Percentiles rank a stretch among this genome's conserved stretches.
Conservation (phyloP, 1,284 basidiomycete species). For the Ceratobasidium sp. region DNA sequence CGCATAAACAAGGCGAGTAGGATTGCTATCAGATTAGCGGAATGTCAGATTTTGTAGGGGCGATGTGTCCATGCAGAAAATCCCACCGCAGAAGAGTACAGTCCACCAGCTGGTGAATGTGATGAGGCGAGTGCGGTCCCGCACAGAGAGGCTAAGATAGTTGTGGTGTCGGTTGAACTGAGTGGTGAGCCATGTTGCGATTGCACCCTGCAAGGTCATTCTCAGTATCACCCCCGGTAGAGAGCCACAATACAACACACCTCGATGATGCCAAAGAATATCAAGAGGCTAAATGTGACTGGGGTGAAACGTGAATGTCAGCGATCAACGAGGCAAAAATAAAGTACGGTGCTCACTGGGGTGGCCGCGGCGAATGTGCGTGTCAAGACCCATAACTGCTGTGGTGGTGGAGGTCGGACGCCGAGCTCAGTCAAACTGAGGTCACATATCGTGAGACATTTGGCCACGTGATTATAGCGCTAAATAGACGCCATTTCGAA, state of each 20-base stretch:
- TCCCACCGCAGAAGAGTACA: conserved; percentile 60
- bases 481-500: neutral
- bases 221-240: neutral
- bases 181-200: conserved; percentile 75
- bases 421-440: conserved; percentile 24
- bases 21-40: conserved; percentile 55
- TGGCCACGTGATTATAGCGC: conserved; percentile 9
- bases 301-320: conserved; percentile 30
- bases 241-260: conserved; percentile 54
- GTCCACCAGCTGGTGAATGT: conserved; percentile 80
- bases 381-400: conserved; percentile 23
- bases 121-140: conserved; percentile 72
- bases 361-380: conserved; percentile 64
- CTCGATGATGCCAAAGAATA: conserved; percentile 71
- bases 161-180: conserved; percentile 65
- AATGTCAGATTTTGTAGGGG: neutral
- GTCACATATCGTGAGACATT: conserved; percentile 34
- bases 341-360: conserved; percentile 60
- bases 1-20: conserved; percentile 69
- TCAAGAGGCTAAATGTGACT: conserved; percentile 68
- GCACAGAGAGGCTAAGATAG: conserved; percentile 63
- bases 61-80: neutral
- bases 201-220: conserved; percentile 63
- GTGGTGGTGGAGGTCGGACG: conserved; percentile 11
- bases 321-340: conserved; percentile 23